Conservation (phyloP, 208 protist species). For the Tritrichomonas musculus region DNA sequence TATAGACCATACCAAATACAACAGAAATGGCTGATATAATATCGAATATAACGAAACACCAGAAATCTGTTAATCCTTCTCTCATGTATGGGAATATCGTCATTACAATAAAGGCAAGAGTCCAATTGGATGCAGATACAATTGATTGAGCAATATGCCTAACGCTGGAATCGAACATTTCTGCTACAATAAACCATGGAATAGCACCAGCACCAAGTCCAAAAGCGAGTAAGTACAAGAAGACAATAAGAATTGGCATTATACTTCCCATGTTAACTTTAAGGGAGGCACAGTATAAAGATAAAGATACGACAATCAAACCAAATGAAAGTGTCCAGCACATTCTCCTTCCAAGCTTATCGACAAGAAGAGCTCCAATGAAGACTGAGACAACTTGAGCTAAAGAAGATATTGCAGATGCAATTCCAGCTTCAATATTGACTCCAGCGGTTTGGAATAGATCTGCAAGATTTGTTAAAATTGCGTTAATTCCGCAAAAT, state of each 20-base stretch:
- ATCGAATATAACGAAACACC: background rate
- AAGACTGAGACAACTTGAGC: slow-evolving; percentile 25
- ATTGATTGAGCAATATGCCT: background rate
- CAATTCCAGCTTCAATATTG: background rate
- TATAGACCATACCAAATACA: background rate
- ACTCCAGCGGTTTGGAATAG: slow-evolving; percentile 22
- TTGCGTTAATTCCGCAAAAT: slow-evolving; percentile 34
- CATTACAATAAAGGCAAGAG: slow-evolving; percentile 7
- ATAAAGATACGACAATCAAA: background rate
- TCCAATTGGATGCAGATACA: slow-evolving; percentile 30
- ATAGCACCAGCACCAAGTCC: slow-evolving; percentile 29
- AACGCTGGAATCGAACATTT: background rate
- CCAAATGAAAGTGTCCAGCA: background rate
- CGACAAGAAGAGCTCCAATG: background rate
- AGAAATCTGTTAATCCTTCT: background rate
- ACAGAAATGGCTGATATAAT: background rate
- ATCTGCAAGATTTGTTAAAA: slow-evolving; percentile 33
- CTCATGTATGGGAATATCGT: background rate
- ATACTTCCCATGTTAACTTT: background rate
- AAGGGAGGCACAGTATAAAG: background rate
- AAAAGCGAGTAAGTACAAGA: background rate
- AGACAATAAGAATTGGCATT: background rate
- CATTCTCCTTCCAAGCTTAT: background rate
- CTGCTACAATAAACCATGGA: slow-evolving; percentile 31
- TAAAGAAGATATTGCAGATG: background rate